Percentiles rank a stretch among this genome's conserved stretches.
These are phyloP conservation scores for Collariella sp. DNA, from an alignment of 495 filamentous ascomycete species.

Conservation along the genomic window DNA sequence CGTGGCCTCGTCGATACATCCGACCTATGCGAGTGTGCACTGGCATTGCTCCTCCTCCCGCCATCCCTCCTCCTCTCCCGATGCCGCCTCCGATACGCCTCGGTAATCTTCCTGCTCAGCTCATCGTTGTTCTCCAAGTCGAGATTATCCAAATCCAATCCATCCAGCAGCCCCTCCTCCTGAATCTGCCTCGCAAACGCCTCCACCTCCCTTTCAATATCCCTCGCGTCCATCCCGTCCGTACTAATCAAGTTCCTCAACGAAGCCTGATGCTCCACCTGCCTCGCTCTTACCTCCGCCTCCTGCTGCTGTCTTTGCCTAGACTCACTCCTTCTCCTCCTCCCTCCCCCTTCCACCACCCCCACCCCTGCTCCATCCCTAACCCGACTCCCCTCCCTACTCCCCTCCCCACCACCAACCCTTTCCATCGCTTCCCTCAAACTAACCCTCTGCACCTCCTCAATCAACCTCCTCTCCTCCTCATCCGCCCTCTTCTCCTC, in stretches of 20 bases:
- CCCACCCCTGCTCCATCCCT: conserved; percentile 18
- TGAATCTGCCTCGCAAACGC: conserved; percentile 84
- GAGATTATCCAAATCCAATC: conserved; percentile 74
- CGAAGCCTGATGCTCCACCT: conserved; percentile 77
- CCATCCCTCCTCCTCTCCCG: conserved; percentile 37
- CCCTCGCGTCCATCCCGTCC: conserved; percentile 61
- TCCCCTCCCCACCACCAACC: neutral
- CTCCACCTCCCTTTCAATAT: conserved; percentile 61
- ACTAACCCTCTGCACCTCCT: conserved; percentile 62
- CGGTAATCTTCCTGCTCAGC: conserved; percentile 78
- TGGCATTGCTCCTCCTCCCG: conserved; percentile 37
- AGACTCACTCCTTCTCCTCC: conserved; percentile 30
- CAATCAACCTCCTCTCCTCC: conserved; percentile 53
- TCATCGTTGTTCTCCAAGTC: conserved; percentile 72
- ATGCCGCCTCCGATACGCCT: conserved; percentile 70
- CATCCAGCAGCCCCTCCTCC: conserved; percentile 78
- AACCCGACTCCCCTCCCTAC: conserved; percentile 12
- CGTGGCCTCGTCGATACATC: conserved; percentile 23
- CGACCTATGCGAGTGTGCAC: conserved; percentile 25
- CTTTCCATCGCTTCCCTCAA: conserved; percentile 47
- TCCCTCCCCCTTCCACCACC: conserved; percentile 23
- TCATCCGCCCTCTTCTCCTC: conserved; percentile 46
- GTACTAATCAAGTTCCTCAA: conserved; percentile 72
- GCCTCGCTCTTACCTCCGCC: conserved; percentile 33
- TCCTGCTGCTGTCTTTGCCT: conserved; percentile 28